phyloP scores from a whole-genome alignment of 129 eudicot genomes.

The Chrysanthemum makinoi region DNA sequence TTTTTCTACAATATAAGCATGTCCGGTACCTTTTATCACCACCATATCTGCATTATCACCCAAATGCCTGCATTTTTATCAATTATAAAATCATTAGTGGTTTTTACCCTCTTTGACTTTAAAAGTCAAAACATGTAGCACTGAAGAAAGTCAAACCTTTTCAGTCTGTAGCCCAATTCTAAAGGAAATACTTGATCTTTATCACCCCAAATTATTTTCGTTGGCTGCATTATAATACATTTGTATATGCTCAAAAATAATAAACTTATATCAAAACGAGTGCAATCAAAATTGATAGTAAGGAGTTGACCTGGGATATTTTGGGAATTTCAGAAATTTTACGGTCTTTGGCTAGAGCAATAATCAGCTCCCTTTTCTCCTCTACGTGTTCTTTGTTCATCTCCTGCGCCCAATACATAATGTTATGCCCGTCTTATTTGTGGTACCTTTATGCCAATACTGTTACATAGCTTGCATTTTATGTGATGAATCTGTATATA shows the following conservation, averaged over 20 bases:
- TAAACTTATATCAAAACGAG: not conserved
- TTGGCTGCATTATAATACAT: constrained; percentile 44
- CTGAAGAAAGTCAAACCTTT: constrained; percentile 39
- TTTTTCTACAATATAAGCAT: constrained; percentile 57
- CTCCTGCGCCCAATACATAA: constrained; percentile 33
- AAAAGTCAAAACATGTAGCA: constrained; percentile 10
- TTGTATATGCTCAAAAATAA: not conserved
- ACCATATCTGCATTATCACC: constrained; percentile 59
- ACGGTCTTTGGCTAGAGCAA: constrained; percentile 50
- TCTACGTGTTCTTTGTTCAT: constrained; percentile 46
- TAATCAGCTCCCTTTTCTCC: constrained; percentile 62
- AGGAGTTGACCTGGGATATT: constrained; percentile 52
- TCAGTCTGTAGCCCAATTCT: constrained; percentile 60
- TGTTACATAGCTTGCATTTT: not conserved
- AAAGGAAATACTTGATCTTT: constrained; percentile 62
- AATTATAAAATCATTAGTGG: constrained; percentile 12
- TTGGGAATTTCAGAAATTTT: constrained; percentile 61
- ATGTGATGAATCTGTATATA: not conserved
- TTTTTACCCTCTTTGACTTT: constrained; percentile 10
- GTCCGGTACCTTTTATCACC: constrained; percentile 54
- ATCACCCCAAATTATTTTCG: constrained; percentile 70
- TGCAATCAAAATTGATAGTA: not conserved
- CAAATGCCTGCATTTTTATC: constrained; percentile 52
- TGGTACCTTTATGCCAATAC: not conserved
- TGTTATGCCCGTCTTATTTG: not conserved